phyloP scores from a whole-genome alignment of 2,329 filamentous ascomycete genomes.

The Xylariaceae sp. region DNA sequence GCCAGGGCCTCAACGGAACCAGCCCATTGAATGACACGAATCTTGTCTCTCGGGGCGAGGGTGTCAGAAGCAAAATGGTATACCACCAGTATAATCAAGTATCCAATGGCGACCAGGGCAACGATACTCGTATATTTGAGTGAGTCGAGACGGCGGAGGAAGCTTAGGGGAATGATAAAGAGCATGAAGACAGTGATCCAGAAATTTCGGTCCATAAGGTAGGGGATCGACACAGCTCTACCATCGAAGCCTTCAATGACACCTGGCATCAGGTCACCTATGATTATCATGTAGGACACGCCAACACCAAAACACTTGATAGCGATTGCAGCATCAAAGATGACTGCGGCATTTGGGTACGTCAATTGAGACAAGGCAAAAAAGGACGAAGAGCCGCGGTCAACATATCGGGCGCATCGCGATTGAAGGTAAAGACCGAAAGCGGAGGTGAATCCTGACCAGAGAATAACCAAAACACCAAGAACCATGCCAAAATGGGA shows the following conservation, averaged over 20 bases:
- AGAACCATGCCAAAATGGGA: slow-evolving; percentile 92
- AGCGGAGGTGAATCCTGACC: slow-evolving; percentile 82
- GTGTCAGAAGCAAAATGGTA: slow-evolving; percentile 86
- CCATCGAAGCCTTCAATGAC: slow-evolving; percentile 77
- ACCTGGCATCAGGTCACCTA: slow-evolving; percentile 95
- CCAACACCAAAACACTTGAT: slow-evolving; percentile 98
- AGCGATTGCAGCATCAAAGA: slow-evolving; percentile 93
- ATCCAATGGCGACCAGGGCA: slow-evolving; percentile 87
- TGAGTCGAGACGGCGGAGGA: slow-evolving; percentile 84
- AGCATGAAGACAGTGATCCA: slow-evolving; percentile 99
- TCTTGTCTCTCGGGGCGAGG: slow-evolving; percentile 63
- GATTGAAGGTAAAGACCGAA: slow-evolving; percentile 95
- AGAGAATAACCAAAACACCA: slow-evolving; percentile 77
- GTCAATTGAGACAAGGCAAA: slow-evolving; percentile 96
- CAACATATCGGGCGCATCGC: slow-evolving; percentile 86
- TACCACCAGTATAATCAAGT: slow-evolving; percentile 85
- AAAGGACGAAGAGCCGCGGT: slow-evolving; percentile 83
- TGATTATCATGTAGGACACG: slow-evolving; percentile 97
- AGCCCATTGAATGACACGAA: slow-evolving; percentile 72
- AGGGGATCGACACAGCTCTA: slow-evolving; percentile 57
- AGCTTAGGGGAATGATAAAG: slow-evolving; percentile 89
- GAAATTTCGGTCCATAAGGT: slow-evolving; percentile 84
- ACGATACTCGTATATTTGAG: slow-evolving; percentile 95
- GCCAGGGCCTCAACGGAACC: slow-evolving; percentile 74
- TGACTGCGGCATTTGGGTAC: slow-evolving; percentile 89